These are phyloP conservation scores for Cetradonia linearis DNA, from an alignment of 495 filamentous ascomycete genomes.

Conservation along the genomic window DNA sequence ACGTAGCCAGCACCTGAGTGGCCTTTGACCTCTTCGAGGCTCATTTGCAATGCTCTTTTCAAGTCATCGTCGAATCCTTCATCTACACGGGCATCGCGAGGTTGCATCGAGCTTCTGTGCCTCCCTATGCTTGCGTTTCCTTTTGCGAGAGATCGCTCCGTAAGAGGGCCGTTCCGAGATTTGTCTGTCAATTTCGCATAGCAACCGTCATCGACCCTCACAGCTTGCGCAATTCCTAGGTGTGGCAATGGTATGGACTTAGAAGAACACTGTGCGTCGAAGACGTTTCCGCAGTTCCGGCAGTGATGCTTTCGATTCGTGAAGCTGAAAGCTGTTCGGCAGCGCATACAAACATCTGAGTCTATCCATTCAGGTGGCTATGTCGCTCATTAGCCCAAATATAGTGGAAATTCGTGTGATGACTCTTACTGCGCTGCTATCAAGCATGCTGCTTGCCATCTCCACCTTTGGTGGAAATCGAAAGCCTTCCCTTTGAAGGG, in stretches of 20 bases:
- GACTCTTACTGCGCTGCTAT: conserved; percentile 79
- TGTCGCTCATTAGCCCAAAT: conserved; percentile 20
- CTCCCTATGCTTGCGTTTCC: conserved; percentile 45
- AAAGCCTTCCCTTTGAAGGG: conserved; percentile 73
- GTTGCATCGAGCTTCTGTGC: conserved; percentile 62
- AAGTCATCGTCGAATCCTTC: conserved; percentile 93
- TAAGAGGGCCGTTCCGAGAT: conserved; percentile 31
- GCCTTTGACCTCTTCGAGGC: conserved; percentile 79
- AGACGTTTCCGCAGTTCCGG: conserved; percentile 93
- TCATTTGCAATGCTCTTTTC: conserved; percentile 89
- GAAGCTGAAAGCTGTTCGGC: conserved; percentile 87
- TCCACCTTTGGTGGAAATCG: conserved; percentile 80
- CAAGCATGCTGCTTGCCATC: conserved; percentile 88
- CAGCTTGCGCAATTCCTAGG: conserved; percentile 80
- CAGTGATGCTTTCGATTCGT: conserved; percentile 98
- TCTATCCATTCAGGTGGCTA: conserved; percentile 97
- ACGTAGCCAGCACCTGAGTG: conserved; percentile 56
- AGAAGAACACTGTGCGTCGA: conserved; percentile 84
- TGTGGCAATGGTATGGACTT: conserved; percentile 84
- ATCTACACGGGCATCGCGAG: conserved; percentile 70
- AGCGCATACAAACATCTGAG: conserved; percentile 98
- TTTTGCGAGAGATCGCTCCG: conserved; percentile 30
- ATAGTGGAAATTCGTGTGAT: neutral
- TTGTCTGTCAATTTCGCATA: conserved; percentile 81
- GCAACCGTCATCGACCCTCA: conserved; percentile 95